Base-by-base conservation (phyloP, 2,329 filamentous ascomycete genomes). In the Penicillium sp. region DNA sequence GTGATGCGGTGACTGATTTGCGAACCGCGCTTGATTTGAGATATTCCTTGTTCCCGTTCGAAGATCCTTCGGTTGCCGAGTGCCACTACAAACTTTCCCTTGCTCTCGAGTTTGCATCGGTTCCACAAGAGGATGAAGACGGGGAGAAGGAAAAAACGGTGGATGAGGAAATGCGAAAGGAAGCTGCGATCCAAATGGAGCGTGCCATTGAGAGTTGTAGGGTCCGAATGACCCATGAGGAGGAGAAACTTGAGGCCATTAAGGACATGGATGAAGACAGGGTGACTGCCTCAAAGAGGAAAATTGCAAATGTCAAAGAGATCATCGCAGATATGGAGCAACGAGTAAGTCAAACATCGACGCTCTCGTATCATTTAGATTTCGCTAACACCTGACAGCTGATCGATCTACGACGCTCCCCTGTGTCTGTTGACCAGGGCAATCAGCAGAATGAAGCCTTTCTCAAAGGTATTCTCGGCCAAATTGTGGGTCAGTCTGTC, bases 1-100 rank as follows among this genome's bases (percentile, higher is more conserved):
- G 85, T 43, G 88, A 91, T 64, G 93, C 95, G n/a, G 90, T 96
- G 52, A 83, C 86, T 47, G 95, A 99, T 75, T 87, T 91, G 52
- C 87, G 87, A 65, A 85, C 88, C 14, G 87, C 92, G 1, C 84
- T 98, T 49, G 84, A 84, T 42, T 85, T 96, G 68, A 96, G 96
- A 76, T 78, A 90, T 65, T 83, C 89, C 50, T 82, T 98, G 3
- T 92, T 91, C 71, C 84, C 90, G 0, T 82, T 88, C 49, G 91
- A 96, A 60, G 91, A 90, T 14, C 90, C 92, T 66, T 84, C 96
- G 51, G 84, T 98, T 55, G 93, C 95, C 43, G 95, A 99, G 79
- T 93, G 91, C 16, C 92, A 99, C 78, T 99, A 90, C 81, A 98
- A 97, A 77, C 87, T 99, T 26, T 96, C 93, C 0, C 84, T 99